These are phyloP conservation scores for Amoebophrya sp. DNA, from an alignment of 169 alveolate genomes.

Conservation along the genomic window DNA sequence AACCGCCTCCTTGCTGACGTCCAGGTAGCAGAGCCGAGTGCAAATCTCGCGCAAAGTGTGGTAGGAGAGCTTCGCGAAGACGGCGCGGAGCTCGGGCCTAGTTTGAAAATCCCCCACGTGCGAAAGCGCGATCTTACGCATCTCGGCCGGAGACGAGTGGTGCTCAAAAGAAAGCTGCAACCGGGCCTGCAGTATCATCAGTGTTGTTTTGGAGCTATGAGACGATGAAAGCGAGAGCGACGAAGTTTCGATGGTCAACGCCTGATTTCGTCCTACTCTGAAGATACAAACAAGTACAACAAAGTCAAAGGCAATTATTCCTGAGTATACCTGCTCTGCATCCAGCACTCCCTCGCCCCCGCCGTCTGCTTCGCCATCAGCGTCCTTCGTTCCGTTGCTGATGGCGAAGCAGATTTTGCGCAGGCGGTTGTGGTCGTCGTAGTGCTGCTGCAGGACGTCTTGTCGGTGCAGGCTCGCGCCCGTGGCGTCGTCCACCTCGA, in stretches of 20 bases:
- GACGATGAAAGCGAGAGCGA: too few relatives aligned
- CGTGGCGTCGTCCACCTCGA: conserved; percentile 40
- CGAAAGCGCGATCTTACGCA: not conserved
- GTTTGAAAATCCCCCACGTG: not conserved
- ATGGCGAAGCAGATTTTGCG: conserved; percentile 3
- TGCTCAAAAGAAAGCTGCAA: too few relatives aligned
- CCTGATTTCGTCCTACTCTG: too few relatives aligned
- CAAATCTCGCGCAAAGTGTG: conserved; percentile 18
- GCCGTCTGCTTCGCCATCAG: too few relatives aligned
- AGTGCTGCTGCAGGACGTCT: conserved; percentile 24
- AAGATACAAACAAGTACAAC: too few relatives aligned
- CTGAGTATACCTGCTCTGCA: too few relatives aligned
- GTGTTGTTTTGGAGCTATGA: too few relatives aligned
- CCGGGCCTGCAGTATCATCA: too few relatives aligned
- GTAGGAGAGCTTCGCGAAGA: conserved; percentile 19
- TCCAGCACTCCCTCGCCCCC: too few relatives aligned
- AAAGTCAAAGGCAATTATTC: too few relatives aligned
- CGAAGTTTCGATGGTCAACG: too few relatives aligned
- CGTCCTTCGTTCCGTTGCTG: not conserved
- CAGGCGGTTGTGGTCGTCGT: conserved; percentile 22
- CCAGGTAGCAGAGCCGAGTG: conserved; percentile 23
- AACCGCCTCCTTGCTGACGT: conserved; percentile 20
- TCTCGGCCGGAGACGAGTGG: too few relatives aligned
- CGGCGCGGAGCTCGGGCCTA: conserved; percentile 18
- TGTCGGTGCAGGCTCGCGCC: conserved; percentile 30